Base-by-base conservation (phyloP, 2,329 filamentous ascomycete genomes). In the Neofusicoccum sp. region DNA sequence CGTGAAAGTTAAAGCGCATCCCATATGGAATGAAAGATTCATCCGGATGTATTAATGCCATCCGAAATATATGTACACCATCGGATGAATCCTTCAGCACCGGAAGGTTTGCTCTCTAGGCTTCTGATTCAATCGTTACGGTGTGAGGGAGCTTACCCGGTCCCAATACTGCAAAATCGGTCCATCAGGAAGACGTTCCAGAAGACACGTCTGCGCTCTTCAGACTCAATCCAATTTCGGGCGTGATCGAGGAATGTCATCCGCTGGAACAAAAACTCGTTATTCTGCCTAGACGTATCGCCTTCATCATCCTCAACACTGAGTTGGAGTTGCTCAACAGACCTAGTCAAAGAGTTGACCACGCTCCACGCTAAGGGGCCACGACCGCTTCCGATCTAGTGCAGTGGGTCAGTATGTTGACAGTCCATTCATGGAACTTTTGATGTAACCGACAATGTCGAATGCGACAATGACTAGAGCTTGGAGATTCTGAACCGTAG, bases 141-240 rank as follows among this genome's bases (percentile, higher is more conserved):
- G 20, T 20, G 20, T 20, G 20, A 11, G 7, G 20, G 40, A 4
- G 20, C 51, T 33, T 33, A 43, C 51, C 51, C 51, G 3, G 70
- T 75, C 2, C 71, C 70, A 11, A 74, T 65, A 45, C 70, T 73
- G 59, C 72, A 74, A 48, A 75, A 75, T 5, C 73, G 64, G 58
- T 76, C 74, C 67, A 75, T 71, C 2, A 75, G 49, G 43, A 76
- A 75, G 0, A 75, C 68, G 4, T 70, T 71, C 73, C 73, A 76
- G 61, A 76, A 76, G 0, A 75, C 68, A 8, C 74, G 66, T n/a
- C 74, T 61, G 7, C 72, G 66, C 53, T 76, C 74, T 61, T 76
- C 74, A 3, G 61, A 60, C 60, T 76, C 70, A 14, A 64, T 63
- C 74, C 73, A 76, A 33, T 33, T 68, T 2, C 66, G 64, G 2